These are phyloP conservation scores for Pythium dissotocum DNA, from an alignment of 352 stramenopile genomes.

Conservation along the genomic window DNA sequence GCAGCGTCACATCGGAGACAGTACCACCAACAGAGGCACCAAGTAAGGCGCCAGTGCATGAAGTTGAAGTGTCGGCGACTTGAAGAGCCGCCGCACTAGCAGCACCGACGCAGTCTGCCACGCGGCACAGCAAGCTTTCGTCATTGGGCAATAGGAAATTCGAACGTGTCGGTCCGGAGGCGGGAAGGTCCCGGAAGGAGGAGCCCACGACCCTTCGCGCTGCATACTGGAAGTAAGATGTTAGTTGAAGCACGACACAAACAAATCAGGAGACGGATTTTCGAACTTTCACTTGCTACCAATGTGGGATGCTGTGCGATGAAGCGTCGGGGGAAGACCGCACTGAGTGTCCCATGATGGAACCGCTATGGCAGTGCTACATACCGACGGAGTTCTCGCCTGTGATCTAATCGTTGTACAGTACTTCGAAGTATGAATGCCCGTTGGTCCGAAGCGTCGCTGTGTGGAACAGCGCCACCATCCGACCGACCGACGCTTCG, in stretches of 20 bases:
- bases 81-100: background rate
- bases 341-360: too few species aligned
- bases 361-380: too few species aligned
- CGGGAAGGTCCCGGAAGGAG: background rate
- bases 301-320: too few species aligned
- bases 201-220: background rate
- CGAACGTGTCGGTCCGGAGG: background rate
- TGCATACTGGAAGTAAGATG: background rate
- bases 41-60: background rate
- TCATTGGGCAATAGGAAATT: slow-evolving; percentile 7
- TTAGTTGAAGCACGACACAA: background rate
- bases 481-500: background rate
- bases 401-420: too few species aligned
- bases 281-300: background rate
- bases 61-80: slow-evolving; percentile 20
- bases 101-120: background rate
- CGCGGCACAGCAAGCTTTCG: background rate
- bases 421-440: too few species aligned
- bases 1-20: background rate
- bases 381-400: too few species aligned
- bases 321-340: too few species aligned
- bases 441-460: background rate
- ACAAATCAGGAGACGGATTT: background rate
- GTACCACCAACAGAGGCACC: background rate
- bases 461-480: background rate